A percentile compares a stretch with the other conserved stretches of the same genome.
Evolutionary conservation across 257 asterid species (phyloP).

Genomic region (Nicotiana undulata): DNA sequence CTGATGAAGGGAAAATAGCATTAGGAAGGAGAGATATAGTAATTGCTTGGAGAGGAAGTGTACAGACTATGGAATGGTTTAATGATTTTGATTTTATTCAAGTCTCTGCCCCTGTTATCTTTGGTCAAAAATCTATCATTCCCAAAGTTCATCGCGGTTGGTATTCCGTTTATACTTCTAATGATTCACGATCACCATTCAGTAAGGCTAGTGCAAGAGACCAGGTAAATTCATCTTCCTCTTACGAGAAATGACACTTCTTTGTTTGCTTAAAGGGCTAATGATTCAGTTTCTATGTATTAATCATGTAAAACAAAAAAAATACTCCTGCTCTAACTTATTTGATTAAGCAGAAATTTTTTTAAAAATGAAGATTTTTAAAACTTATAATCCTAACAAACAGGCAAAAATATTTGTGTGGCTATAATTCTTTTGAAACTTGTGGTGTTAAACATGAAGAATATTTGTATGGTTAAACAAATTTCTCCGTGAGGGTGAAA

Average conservation of each 20-base stretch:
- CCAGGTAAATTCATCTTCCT: slow-evolving; percentile 20
- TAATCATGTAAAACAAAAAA: neutral
- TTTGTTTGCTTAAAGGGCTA: neutral
- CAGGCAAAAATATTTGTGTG: no score
- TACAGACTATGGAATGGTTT: slow-evolving; percentile 32
- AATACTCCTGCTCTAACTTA: no score
- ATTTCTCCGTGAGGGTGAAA: no score
- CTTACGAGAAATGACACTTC: neutral
- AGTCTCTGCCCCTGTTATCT: slow-evolving; percentile 19
- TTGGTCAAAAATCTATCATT: slow-evolving; percentile 17
- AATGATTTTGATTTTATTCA: slow-evolving; percentile 44
- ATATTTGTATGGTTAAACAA: no score
- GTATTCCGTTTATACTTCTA: slow-evolving; percentile 26
- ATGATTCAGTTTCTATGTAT: neutral
- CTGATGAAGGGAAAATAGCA: slow-evolving; percentile 45
- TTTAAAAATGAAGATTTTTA: no score
- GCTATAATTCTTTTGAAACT: no score
- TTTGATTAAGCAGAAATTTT: no score
- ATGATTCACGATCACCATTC: slow-evolving; percentile 12
- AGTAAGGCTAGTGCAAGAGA: slow-evolving; percentile 29
- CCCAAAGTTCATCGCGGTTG: slow-evolving; percentile 25
- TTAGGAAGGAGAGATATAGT: slow-evolving; percentile 61
- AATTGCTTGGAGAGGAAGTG: slow-evolving; percentile 61
- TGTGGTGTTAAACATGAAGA: no score
- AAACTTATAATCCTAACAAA: no score